A percentile compares a stretch with the other conserved stretches of the same genome.
Conservation (phyloP, 2,329 filamentous ascomycete species). For the Daldinia sp. region DNA sequence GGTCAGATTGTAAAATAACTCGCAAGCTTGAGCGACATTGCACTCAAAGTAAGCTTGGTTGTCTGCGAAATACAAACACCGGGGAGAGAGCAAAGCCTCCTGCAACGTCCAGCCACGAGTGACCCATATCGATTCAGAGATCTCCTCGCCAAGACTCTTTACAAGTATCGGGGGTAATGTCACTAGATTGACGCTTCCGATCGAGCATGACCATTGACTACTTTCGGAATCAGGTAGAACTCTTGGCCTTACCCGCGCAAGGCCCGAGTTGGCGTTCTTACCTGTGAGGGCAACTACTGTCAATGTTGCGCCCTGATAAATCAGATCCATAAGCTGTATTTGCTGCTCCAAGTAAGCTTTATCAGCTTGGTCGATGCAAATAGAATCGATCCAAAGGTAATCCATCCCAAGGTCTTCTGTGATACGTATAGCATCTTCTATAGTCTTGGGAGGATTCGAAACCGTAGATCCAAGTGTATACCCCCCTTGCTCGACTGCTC, state of each 20-base stretch:
- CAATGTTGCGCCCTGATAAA: background rate
- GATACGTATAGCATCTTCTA: slow-evolving; percentile 4
- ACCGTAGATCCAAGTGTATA: background rate
- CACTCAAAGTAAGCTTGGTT: background rate
- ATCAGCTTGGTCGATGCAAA: slow-evolving; percentile 1
- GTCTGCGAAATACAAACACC: background rate
- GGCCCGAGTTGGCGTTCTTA: background rate
- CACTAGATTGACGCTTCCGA: background rate
- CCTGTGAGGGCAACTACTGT: background rate
- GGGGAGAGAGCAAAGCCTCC: background rate
- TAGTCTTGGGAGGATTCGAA: background rate
- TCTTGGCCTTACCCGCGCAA: background rate
- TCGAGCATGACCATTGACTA: background rate
- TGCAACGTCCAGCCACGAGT: slow-evolving; percentile 6
- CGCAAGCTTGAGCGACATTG: background rate
- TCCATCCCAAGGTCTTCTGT: background rate
- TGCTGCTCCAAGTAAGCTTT: background rate
- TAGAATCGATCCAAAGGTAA: background rate
- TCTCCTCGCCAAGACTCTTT: background rate
- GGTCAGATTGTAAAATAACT: background rate
- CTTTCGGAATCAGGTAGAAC: background rate
- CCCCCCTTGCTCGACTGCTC: background rate
- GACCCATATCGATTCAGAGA: background rate
- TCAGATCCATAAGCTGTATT: slow-evolving; percentile 1
- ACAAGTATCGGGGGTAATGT: background rate